Conservation (phyloP, 768 basidiomycete species). For the Podaxis sp. region DNA sequence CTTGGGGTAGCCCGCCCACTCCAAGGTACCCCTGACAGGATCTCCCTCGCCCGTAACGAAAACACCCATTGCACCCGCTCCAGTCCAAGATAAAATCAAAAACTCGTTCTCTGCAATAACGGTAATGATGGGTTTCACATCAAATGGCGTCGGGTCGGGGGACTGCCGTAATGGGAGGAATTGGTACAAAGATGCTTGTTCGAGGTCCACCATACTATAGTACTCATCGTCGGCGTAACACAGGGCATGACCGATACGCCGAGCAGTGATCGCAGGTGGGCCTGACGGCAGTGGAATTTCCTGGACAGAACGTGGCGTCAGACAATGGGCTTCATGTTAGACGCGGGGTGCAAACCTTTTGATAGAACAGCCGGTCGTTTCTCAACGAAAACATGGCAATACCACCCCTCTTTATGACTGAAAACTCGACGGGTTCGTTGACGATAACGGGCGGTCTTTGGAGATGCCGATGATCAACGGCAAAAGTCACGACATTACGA, state of each 20-base stretch:
- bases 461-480: slow-evolving; percentile 79
- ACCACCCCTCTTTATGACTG: slow-evolving; percentile 64
- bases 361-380: slow-evolving; percentile 64
- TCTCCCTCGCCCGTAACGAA: slow-evolving; percentile 86
- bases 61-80: slow-evolving; percentile 75
- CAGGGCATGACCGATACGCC: slow-evolving; percentile 59
- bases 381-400: slow-evolving; percentile 62
- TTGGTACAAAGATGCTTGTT: slow-evolving; percentile 65
- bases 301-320: slow-evolving; percentile 32
- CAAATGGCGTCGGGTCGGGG: slow-evolving; percentile 33
- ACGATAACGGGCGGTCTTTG: slow-evolving; percentile 40
- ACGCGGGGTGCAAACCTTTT: slow-evolving; percentile 42
- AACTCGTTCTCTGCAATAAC: slow-evolving; percentile 81
- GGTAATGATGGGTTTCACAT: slow-evolving; percentile 69
- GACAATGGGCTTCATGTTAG: background rate
- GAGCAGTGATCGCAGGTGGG: slow-evolving; percentile 40
- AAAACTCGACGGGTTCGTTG: slow-evolving; percentile 65
- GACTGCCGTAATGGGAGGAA: slow-evolving; percentile 82
- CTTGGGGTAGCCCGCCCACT: slow-evolving; percentile 80
- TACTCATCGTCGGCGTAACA: slow-evolving; percentile 72
- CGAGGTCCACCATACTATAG: slow-evolving; percentile 82
- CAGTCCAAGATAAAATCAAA: slow-evolving; percentile 84
- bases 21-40: slow-evolving; percentile 85
- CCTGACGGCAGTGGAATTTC: slow-evolving; percentile 71
- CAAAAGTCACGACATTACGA: slow-evolving; percentile 75